Evolutionary conservation across 768 basidiomycete genomes (phyloP).

Genomic region (Lyophyllum semitale): DNA sequence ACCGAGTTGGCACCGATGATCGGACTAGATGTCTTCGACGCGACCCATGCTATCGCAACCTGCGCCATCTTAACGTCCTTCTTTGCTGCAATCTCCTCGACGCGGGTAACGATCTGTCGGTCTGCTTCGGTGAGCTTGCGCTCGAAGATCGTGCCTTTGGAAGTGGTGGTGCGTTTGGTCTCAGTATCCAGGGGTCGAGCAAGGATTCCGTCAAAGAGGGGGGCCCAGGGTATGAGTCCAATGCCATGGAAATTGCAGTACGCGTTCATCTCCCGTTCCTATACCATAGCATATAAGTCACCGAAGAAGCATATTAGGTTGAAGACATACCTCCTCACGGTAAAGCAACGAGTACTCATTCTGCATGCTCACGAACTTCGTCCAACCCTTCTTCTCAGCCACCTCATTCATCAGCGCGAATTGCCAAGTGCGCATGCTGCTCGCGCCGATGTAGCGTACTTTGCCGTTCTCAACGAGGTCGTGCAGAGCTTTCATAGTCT

Average conservation of each 20-base stretch:
- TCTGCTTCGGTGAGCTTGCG: constrained; percentile 23
- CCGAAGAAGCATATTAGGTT: not conserved
- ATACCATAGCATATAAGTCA: not conserved
- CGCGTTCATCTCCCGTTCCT: constrained; percentile 48
- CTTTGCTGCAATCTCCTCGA: constrained; percentile 43
- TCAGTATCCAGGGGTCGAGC: constrained; percentile 34
- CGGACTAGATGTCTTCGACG: constrained; percentile 34
- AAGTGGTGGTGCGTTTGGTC: constrained; percentile 16
- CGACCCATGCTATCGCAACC: constrained; percentile 45
- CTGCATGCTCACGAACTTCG: constrained; percentile 60
- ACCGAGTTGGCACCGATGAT: constrained; percentile 27
- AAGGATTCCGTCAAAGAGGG: constrained; percentile 40
- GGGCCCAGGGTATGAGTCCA: constrained; percentile 53
- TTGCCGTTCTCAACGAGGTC: constrained; percentile 38
- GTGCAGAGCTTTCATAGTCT: constrained; percentile 49
- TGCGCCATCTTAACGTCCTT: constrained; percentile 45
- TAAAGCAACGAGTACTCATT: constrained; percentile 55
- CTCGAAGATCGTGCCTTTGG: constrained; percentile 22
- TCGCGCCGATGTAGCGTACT: constrained; percentile 50
- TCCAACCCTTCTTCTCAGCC: constrained; percentile 46
- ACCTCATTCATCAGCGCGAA: constrained; percentile 45
- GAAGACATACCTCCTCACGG: constrained; percentile 41
- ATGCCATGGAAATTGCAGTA: constrained; percentile 53
- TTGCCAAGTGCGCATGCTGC: constrained; percentile 49
- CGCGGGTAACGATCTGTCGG: constrained; percentile 34